Base-by-base conservation (phyloP, 2,329 filamentous ascomycete genomes). In the Coniosporium tulheliwenetii region DNA sequence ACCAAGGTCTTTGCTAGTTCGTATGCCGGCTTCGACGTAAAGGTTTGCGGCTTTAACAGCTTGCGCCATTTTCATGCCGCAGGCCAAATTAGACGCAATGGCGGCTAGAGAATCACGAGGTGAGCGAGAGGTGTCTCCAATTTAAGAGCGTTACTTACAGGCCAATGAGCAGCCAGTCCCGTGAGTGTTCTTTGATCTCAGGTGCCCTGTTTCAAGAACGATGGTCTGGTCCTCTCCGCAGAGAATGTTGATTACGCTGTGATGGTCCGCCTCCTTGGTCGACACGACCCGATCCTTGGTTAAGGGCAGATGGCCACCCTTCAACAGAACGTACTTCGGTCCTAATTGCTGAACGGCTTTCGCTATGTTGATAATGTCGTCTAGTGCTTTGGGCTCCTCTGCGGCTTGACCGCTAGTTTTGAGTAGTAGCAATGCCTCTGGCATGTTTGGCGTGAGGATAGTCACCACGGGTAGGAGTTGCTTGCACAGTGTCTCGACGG, bases 111-210 rank as follows among this genome's bases (percentile, higher is more conserved):
- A 26, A 4, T 26, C 19, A 26, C 7, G 19, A 3, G 19, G 19
- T 26, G 19, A 26, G 19, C 7, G 19, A 7, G 7, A 26, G 19
- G 19, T 26, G 7, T 26, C 19, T 26, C 19, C 19, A 7, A 7
- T 26, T 4, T 26, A 7, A 26, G 19, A 26, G 19, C 4, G 26
- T 39, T 29, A 67, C 77, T 65, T 59, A 83, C 79, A 94, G 34
- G 91, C 91, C 44, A 96, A 70, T 8, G 86, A 93, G 55, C 91
- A 98, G 3, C 91, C 91, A 0, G 91, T 96, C 1, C 91, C 91
- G 53, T 98, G 91, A 0, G 89, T 96, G 54, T 89, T 89, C 44
- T 69, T 79, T 8, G 81, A 85, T 8, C 69, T 62, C 46, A 85
- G 69, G 54, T 81, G 95, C 4, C 70, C 67, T 33, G 76, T 82